These are phyloP conservation scores for Bryoglossum gracile DNA, from an alignment of 495 filamentous ascomycete species.

Conservation along the genomic window DNA sequence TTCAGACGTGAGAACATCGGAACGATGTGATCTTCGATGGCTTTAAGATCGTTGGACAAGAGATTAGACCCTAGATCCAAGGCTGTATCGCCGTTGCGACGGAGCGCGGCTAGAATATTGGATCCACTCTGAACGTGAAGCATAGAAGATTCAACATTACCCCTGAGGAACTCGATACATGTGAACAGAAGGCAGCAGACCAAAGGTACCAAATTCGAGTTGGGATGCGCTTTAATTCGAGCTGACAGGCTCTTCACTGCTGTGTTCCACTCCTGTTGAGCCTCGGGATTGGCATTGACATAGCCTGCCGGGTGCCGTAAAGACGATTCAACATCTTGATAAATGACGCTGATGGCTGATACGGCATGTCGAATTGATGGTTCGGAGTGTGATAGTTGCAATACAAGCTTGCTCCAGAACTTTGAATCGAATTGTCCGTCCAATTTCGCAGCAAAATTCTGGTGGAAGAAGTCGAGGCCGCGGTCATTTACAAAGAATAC, in stretches of 20 bases:
- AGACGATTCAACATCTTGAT: conserved; percentile 11
- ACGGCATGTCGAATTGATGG: conserved; percentile 56
- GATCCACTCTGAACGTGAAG: conserved; percentile 41
- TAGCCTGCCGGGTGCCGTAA: conserved; percentile 20
- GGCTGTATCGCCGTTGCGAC: conserved; percentile 5
- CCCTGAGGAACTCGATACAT: conserved; percentile 46
- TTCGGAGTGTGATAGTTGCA: conserved; percentile 52
- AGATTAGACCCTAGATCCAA: conserved; percentile 3
- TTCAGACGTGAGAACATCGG: conserved; percentile 14
- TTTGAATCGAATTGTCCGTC: conserved; percentile 52
- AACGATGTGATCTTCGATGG: conserved; percentile 10
- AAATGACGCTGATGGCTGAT: conserved; percentile 43
- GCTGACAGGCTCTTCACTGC: conserved; percentile 34
- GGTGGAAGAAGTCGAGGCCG: conserved; percentile 51
- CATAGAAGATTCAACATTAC: conserved; percentile 33
- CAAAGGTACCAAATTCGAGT: conserved; percentile 31
- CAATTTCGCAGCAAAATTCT: conserved; percentile 46
- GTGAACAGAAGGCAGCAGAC: conserved; percentile 49
- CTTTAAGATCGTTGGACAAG: conserved; percentile 7
- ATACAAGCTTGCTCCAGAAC: conserved; percentile 49
- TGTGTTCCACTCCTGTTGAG: conserved; percentile 36
- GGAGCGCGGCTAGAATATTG: conserved; percentile 24
- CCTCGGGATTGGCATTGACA: conserved; percentile 15
- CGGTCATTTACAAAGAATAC: conserved; percentile 23
- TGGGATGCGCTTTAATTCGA: conserved; percentile 8